A percentile compares a stretch with the other conserved stretches of the same genome.
phyloP scores from a whole-genome alignment of 495 filamentous ascomycete genomes.

The Tetracladium marchalianum region DNA sequence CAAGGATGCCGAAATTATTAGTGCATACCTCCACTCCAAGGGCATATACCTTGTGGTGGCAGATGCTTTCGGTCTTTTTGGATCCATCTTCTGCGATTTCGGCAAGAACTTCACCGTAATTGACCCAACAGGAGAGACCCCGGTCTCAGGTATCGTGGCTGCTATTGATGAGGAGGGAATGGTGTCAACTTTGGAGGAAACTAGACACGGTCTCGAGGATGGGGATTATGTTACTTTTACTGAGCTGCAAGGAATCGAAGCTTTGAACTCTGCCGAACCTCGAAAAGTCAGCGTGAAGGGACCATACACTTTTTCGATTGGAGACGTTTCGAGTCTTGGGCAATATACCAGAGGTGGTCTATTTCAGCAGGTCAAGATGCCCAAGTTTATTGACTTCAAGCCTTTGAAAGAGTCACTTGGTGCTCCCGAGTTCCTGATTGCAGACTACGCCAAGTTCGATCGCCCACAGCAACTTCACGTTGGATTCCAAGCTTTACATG shows the following conservation, averaged over 20 bases:
- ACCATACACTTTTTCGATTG: conserved; percentile 95
- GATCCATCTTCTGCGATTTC: conserved; percentile 94
- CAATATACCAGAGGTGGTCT: conserved; percentile 80
- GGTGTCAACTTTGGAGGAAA: conserved; percentile 93
- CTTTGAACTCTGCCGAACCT: conserved; percentile 69
- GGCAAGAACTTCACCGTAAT: conserved; percentile 84
- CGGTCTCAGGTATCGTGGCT: conserved; percentile 81
- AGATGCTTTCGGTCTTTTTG: conserved; percentile 90
- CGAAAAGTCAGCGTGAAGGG: conserved; percentile 89
- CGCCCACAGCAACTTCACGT: conserved; percentile 84
- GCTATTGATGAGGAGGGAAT: conserved; percentile 79
- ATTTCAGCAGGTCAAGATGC: conserved; percentile 95
- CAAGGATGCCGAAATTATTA: conserved; percentile 67
- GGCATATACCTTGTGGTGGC: conserved; percentile 81
- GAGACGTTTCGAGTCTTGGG: conserved; percentile 79
- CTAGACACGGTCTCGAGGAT: conserved; percentile 89
- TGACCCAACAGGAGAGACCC: conserved; percentile 84
- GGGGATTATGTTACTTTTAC: conserved; percentile 93
- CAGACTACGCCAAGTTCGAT: conserved; percentile 97
- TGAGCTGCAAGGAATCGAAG: conserved; percentile 90
- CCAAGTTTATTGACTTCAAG: conserved; percentile 87
- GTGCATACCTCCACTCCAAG: conserved; percentile 87
- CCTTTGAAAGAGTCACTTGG: conserved; percentile 62
- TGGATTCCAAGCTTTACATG: conserved; percentile 86
- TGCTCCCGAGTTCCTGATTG: conserved; percentile 80